These are phyloP conservation scores for Suillus weaverae DNA, from an alignment of 768 basidiomycete species.

Conservation along the genomic window DNA sequence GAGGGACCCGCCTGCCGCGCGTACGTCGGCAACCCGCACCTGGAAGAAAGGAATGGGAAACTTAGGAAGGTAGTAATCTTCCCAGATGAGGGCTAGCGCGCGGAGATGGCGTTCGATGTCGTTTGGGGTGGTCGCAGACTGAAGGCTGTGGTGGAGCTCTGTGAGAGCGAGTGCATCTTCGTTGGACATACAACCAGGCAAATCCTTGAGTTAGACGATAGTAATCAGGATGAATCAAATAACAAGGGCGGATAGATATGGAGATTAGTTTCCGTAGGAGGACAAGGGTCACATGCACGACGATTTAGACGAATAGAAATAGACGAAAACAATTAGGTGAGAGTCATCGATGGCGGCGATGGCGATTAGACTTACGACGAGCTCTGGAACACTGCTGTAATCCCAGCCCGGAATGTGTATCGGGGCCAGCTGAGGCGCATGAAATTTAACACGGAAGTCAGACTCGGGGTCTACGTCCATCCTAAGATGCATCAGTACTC, in stretches of 20 bases:
- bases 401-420: slow-evolving; percentile 28
- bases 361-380: slow-evolving; percentile 24
- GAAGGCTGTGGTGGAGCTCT: slow-evolving; percentile 17
- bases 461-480: slow-evolving; percentile 20
- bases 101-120: slow-evolving; percentile 26
- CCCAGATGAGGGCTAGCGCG: slow-evolving; percentile 30
- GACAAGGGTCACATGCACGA: slow-evolving; percentile 2
- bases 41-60: slow-evolving; percentile 32
- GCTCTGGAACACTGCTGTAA: slow-evolving; percentile 25
- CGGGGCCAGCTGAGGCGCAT: slow-evolving; percentile 30
- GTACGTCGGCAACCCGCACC: slow-evolving; percentile 33
- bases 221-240: background rate
- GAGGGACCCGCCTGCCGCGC: slow-evolving; percentile 31
- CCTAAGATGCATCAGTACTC: background rate
- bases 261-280: background rate
- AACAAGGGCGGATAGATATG: background rate
- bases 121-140: slow-evolving; percentile 11
- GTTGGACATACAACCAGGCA: slow-evolving; percentile 21
- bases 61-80: slow-evolving; percentile 32
- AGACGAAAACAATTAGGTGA: background rate
- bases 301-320: too few species aligned
- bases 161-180: slow-evolving; percentile 25
- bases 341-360: slow-evolving; percentile 1
- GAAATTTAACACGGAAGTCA: slow-evolving; percentile 29
- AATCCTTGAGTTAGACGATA: slow-evolving; percentile 13